Base-by-base conservation (phyloP, 768 basidiomycete species). In the Auricularia sp. region DNA sequence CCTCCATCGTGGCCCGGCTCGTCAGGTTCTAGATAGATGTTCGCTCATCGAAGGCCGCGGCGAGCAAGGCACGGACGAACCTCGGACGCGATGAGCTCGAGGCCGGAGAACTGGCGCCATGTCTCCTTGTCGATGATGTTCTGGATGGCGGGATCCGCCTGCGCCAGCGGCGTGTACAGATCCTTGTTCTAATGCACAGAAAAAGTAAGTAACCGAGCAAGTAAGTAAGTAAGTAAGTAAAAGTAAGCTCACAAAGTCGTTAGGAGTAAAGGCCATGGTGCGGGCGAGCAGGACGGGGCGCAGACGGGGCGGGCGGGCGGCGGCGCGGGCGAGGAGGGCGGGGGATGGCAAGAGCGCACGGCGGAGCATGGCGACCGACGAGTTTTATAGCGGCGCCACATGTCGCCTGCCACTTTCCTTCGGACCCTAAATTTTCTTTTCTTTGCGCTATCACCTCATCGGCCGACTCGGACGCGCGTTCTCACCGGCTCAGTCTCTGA, bases 81-180 rank as follows among this genome's bases (percentile, higher is more conserved):
- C 87, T 98, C 97, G 66, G 96, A 98, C 63, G 97, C 97, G 73
- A 99, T 98, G 74, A 99, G 89, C 79, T 98, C 97, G 67, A 99
- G 87, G 64, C 96, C 96, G 59, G 92, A 91, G 76, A 88, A 96
- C 81, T 98, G 96, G 70, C 96, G 81, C 95, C 94, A 98, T 77
- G 92, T 96, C 82, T 98, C 93, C 81, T 92, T 93, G 81, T 98
- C 94, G 79, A 99, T 91, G 81, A 99, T 92, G 75, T 95, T 93
- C 77, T 93, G 85, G 73, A 99, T 86, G 74, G 90, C 92, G 66
- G 96, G 95, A 78, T 98, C 96, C 73, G 87, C 84, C 81, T 98
- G 87, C 11, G 90, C 82, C 62, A 99, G 83, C 68, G 94, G 85
- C 61, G 84, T 79, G 78, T 98, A 98, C 69, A 99, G 83, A 58